phyloP scores from a whole-genome alignment of 148 eudicot species.

The Rhododendron simsii region DNA sequence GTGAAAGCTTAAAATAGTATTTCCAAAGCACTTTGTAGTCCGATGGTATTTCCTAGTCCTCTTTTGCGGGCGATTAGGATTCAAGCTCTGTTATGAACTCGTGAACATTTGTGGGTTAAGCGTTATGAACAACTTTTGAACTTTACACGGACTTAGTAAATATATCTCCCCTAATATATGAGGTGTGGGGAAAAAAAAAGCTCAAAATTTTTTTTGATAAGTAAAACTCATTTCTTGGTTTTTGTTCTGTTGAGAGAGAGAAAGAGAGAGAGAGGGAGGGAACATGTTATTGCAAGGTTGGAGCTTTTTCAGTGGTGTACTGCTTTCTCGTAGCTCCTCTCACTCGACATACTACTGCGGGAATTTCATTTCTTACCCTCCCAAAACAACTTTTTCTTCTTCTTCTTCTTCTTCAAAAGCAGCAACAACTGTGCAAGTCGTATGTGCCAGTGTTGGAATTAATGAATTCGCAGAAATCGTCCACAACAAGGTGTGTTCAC shows the following conservation, averaged over 20 bases:
- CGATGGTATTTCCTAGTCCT: too few species aligned
- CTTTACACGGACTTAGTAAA: too few species aligned
- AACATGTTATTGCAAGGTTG: conserved; percentile 6
- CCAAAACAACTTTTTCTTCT: neutral
- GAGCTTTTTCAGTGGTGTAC: neutral
- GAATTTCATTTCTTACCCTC: neutral
- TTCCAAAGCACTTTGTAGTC: too few species aligned
- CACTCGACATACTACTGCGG: neutral
- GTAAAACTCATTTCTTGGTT: too few species aligned
- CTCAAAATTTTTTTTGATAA: too few species aligned
- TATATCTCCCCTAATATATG: too few species aligned
- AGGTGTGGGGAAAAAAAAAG: too few species aligned
- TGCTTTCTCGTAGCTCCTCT: neutral
- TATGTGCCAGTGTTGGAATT: conserved; percentile 13
- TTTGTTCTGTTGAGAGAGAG: neutral
- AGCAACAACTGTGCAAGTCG: neutral
- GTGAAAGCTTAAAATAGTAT: too few species aligned
- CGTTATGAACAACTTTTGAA: too few species aligned
- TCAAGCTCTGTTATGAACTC: too few species aligned
- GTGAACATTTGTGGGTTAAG: too few species aligned
- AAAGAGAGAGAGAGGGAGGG: neutral
- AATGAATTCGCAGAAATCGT: conserved; percentile 30
- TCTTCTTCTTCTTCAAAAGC: neutral
- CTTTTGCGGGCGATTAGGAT: too few species aligned
- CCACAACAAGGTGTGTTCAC: conserved; percentile 34